Conservation (phyloP, 192 early-diverging fungal genomes). For the Coemansia brasiliensis region DNA sequence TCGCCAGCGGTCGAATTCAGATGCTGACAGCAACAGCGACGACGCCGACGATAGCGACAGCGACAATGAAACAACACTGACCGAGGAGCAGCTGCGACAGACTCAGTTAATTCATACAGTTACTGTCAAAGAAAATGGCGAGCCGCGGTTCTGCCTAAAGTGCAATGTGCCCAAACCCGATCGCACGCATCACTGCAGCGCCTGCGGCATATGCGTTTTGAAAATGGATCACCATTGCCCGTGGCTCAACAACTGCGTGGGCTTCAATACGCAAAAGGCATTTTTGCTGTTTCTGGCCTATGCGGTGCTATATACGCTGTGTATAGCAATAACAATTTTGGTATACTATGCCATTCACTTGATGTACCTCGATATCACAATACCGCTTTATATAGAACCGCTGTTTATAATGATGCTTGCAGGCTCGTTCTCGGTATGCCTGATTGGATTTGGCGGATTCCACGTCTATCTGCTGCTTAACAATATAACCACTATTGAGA, state of each 20-base stretch:
- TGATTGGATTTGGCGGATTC: slow-evolving; percentile 39
- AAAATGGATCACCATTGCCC: slow-evolving; percentile 81
- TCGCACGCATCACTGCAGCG: slow-evolving; percentile 77
- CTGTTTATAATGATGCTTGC: slow-evolving; percentile 33
- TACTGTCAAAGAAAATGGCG: slow-evolving; percentile 46
- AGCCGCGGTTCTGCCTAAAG: slow-evolving; percentile 54
- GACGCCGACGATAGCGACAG: slow-evolving; percentile 13
- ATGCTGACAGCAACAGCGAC: slow-evolving; percentile 9
- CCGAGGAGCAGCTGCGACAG: slow-evolving; percentile 29
- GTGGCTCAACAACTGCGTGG: slow-evolving; percentile 82
- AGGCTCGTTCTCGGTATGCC: slow-evolving; percentile 20
- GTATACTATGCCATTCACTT: slow-evolving; percentile 26
- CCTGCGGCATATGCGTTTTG: slow-evolving; percentile 73
- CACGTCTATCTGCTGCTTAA: slow-evolving; percentile 37
- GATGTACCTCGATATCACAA: not conserved
- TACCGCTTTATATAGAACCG: slow-evolving; percentile 11
- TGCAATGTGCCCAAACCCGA: slow-evolving; percentile 72
- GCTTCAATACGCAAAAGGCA: slow-evolving; percentile 72
- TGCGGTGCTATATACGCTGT: slow-evolving; percentile 24
- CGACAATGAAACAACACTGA: slow-evolving; percentile 25
- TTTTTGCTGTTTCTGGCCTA: slow-evolving; percentile 66
- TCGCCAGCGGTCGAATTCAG: slow-evolving; percentile 16
- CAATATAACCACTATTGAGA: slow-evolving; percentile 54
- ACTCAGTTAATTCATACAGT: slow-evolving; percentile 39
- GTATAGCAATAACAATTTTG: slow-evolving; percentile 11